Conservation (phyloP, 208 protist genomes). For the Acanthamoeba divionensis region DNA sequence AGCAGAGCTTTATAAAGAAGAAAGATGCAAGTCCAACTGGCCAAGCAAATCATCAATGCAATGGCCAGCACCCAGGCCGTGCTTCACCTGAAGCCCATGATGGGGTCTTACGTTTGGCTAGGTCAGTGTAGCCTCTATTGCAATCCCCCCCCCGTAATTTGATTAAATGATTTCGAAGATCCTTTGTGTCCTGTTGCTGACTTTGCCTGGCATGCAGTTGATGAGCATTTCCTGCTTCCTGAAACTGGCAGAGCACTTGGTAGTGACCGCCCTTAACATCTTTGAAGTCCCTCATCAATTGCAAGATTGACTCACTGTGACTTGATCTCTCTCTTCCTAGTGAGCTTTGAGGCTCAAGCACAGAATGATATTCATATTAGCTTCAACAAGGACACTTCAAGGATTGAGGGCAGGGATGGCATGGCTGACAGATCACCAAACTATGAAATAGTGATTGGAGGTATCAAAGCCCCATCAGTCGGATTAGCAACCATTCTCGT, state of each 20-base stretch:
- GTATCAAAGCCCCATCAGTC: not conserved
- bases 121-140: not conserved
- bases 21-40: too few species aligned
- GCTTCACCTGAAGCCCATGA: not conserved
- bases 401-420: not conserved
- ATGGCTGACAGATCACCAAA: not conserved
- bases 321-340: not conserved
- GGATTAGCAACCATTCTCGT: not conserved
- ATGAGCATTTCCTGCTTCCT: slow-evolving; percentile 10
- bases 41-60: too few species aligned
- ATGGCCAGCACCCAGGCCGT: not conserved
- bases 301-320: not conserved
- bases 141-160: not conserved
- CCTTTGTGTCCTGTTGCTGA: not conserved
- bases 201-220: not conserved
- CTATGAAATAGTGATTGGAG: slow-evolving; percentile 20
- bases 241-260: not conserved
- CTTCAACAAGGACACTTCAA: slow-evolving; percentile 23
- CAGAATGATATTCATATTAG: slow-evolving; percentile 23
- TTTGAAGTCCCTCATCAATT: not conserved
- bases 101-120: slow-evolving; percentile 16
- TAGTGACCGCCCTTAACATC: not conserved
- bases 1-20: too few species aligned
- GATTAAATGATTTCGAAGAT: not conserved
- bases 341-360: slow-evolving; percentile 20